Evolutionary conservation across 2,329 filamentous ascomycete species (phyloP), one percentile per base, ranked within the genome.

Genomic region (Lasiodiplodia theobromae): DNA sequence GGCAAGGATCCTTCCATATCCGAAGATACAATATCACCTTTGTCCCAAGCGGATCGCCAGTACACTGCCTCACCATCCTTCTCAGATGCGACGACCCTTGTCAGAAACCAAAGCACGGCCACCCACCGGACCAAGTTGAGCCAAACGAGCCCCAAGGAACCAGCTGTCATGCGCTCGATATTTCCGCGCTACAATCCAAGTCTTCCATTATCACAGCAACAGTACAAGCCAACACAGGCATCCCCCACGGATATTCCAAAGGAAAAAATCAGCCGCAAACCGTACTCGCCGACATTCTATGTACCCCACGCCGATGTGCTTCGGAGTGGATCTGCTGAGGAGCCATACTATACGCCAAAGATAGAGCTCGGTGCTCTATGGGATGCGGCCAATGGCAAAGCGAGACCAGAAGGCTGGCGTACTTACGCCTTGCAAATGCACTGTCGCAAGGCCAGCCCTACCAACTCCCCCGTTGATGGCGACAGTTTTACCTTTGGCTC

Each of bases 131-230:
- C 65, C 8, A 64, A 64, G 8, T 18, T 67, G 21, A 62, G 51
- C 34, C 51, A 68, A 23, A 57, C 38, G 16, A 68, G 67, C 53
- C 67, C 67, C 10, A 57, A 58, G 38, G 65, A 58, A 21, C 28
- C n/a, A 12, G 51, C 67, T 52, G 52, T 85, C 0, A 85, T 92
- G 73, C 86, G 87, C 38, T 94, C 91, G 28, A 93, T 94, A 73
- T 94, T 94, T 73, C 92, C 92, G 8, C 85, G 86, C 37, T 94
- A 93, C 75, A 89, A 94, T 74, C 89, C 88, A 3, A 86, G 85
- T 1, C 76, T 92, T 28, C 84, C 91, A 5, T 84, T 93, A 3
- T 84, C 88, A 67, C 87, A 88, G 68, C 92, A 94, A 74, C 80
- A 87, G 57, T 94, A 94, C 79, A 91, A 86, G 60, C 91, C 91